Percentiles rank a stretch among this genome's conserved stretches.
These are phyloP conservation scores for Xanthoconium separans DNA, from an alignment of 1,284 basidiomycete species.

Conservation along the genomic window DNA sequence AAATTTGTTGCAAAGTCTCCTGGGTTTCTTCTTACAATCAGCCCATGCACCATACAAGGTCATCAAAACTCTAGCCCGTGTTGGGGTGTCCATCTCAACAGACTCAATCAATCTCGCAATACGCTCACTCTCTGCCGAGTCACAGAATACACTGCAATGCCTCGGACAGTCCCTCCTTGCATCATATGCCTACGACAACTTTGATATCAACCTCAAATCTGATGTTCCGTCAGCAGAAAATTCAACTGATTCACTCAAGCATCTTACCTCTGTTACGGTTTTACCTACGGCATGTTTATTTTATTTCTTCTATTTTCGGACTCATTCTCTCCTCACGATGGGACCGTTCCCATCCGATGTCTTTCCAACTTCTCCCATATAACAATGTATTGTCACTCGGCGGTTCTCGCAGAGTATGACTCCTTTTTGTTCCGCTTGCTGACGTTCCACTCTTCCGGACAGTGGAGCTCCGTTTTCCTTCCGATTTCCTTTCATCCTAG, in stretches of 20 bases:
- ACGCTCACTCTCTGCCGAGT: neutral
- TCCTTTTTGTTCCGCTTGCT: no score
- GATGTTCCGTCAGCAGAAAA: constrained; percentile 24
- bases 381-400: no score
- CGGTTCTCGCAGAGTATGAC: no score
- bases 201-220: constrained; percentile 33
- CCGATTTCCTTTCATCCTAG: no score
- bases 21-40: constrained; percentile 4
- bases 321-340: no score
- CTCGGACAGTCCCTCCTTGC: constrained; percentile 10
- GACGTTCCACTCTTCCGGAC: no score
- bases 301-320: no score
- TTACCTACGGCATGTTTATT: no score
- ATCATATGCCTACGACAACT: neutral
- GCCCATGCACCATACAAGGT: neutral
- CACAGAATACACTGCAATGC: neutral
- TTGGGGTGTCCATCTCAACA: constrained; percentile 1
- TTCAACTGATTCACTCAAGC: constrained; percentile 20
- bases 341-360: no score
- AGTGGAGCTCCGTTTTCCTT: no score
- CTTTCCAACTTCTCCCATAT: no score
- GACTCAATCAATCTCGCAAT: constrained; percentile 1
- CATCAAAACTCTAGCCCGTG: neutral
- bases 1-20: constrained; percentile 1
- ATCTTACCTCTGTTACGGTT: no score